Base-by-base conservation (phyloP, 202 grass and related monocot genomes). In the Brachypodium distachyon region DNA sequence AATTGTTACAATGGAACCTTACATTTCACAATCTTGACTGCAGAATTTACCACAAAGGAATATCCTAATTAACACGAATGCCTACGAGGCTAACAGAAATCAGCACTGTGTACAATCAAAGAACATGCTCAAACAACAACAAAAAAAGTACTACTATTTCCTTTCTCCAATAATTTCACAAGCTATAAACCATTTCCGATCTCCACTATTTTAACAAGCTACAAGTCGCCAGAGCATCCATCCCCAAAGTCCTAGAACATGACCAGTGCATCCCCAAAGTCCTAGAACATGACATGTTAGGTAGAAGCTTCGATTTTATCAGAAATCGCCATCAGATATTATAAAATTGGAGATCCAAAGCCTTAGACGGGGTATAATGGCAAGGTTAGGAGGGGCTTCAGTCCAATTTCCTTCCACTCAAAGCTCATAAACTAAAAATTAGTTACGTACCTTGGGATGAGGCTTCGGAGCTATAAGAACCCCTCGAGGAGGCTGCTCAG, bases 391-490 rank as follows among this genome's bases (percentile, higher is more conserved):
- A n/a, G n/a, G 9, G 66, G 18, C 12, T 41, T 18, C 36, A 17
- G 17, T 58, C 4, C 16, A 67, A 66, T 42, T 74, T 60, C 33
- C 74, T 52, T 59, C 49, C 27, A 43, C 36, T 39, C 7, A 29
- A 52, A 66, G 2, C 14, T 16, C 19, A 36, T 2, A 6, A 55
- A 42, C 12, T 3, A 55, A 63, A 43, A 78, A 6, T 50, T 60
- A 72, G n/a, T n/a, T n/a, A n/a, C n/a, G n/a, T n/a, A 97, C 93
- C 90, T 97, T 97, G 77, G 83, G 79, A 44, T 84, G 93, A 42
- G 90, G 62, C 57, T 88, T 90, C 14, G 57, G 49, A n/a, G 71
- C 56, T 66, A 86, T 71, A 12, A 73, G 83, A 31, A 88, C 77
- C 46, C 83, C 87, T 64, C 82, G 84, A 19, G 79, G 84, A 28